Evolutionary conservation across 768 basidiomycete species (phyloP), one percentile per base, ranked within the genome.

Genomic region (Tricholomella constricta): DNA sequence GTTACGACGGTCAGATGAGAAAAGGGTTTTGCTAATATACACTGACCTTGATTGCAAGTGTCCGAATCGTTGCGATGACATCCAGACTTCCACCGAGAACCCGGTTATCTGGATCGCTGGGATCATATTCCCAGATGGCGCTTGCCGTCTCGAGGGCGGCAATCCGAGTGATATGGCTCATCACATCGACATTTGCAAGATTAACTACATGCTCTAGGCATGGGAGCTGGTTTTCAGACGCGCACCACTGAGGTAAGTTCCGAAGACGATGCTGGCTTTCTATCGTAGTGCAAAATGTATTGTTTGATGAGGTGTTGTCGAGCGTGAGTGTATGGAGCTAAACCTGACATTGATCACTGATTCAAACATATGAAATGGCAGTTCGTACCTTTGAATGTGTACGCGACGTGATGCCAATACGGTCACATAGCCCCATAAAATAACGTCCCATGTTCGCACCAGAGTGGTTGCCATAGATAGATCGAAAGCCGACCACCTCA

Each of bases 91-190:
- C 58, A 8, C 56, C 54, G 12, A 65, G 53, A 3, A 71, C 56
- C 7, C 52, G 45, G 44, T 71, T 71, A 25, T 49, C 54, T 1
- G 20, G 12, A 2, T 58, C 42, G 0, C 14, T 22, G 1, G 70
- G 70, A 29, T 72, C 62, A 44, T 65, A 71, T 25, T 72, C 70
- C 71, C 68, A 73, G 12, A 73, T 72, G 0, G 67, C 67, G 0
- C 45, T 58, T 9, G 57, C 45, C 3, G 52, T 69, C 34, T 69
- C 63, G 4, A 69, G 42, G 0, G 55, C 54, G 1, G 62, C 60
- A 12, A 64, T 62, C 45, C 62, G 57, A 2, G 67, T 71, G n/a
- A 72, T 64, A 14, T 55, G 25, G 15, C 19, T 20, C 69, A 71
- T 72, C 17, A 69, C 50, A 34, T 58, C 69, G 10, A 64, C 52